These are phyloP conservation scores for Tephrocybe sp. DNA, from an alignment of 768 basidiomycete genomes.

Conservation along the genomic window DNA sequence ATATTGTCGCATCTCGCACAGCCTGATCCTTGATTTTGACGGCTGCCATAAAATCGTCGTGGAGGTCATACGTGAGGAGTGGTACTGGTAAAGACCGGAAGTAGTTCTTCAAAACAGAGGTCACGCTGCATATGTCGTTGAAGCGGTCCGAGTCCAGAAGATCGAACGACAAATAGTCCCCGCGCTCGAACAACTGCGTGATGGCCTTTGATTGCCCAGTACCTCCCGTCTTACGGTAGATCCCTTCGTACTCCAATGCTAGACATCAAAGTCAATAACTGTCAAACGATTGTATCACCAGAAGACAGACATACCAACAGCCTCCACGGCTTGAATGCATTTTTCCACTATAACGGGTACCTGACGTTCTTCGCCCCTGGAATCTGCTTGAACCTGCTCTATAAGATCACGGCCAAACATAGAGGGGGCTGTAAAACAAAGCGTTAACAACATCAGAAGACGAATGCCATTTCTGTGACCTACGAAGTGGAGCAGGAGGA, in stretches of 20 bases:
- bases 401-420: conserved; percentile 90
- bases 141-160: conserved; percentile 83
- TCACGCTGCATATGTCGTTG: conserved; percentile 96
- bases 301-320: conserved; percentile 53
- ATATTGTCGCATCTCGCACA: conserved; percentile 57
- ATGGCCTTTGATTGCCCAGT: conserved; percentile 89
- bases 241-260: conserved; percentile 96
- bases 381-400: conserved; percentile 78
- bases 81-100: conserved; percentile 92
- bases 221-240: conserved; percentile 97
- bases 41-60: conserved; percentile 84
- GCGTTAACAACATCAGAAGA: conserved; percentile 14
- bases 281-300: background rate
- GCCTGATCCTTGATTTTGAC: conserved; percentile 63
- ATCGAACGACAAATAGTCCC: conserved; percentile 87
- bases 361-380: conserved; percentile 52
- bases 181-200: conserved; percentile 91
- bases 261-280: background rate
- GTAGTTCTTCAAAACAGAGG: conserved; percentile 95
- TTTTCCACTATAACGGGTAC: conserved; percentile 92
- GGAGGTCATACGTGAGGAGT: conserved; percentile 84
- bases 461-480: conserved; percentile 20
- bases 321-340: conserved; percentile 92
- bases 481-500: conserved; percentile 35
- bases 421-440: conserved; percentile 56